phyloP scores from a whole-genome alignment of 2,329 filamentous ascomycete genomes.

The Didymella exigua region DNA sequence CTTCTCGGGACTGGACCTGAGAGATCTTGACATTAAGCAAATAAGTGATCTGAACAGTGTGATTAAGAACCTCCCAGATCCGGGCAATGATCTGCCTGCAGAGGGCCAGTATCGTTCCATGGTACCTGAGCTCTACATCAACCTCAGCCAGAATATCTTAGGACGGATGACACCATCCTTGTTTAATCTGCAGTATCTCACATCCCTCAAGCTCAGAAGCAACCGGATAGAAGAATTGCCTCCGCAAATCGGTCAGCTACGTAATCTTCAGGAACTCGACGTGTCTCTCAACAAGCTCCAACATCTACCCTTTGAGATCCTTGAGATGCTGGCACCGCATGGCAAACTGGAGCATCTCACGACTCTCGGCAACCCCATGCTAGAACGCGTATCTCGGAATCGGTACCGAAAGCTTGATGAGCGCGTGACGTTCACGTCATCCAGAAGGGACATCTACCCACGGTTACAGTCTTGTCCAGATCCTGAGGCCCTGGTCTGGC shows the following conservation, averaged over 20 bases:
- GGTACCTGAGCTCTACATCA: slow-evolving; percentile 32
- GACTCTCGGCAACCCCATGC: slow-evolving; percentile 23
- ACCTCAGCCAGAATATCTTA: slow-evolving; percentile 32
- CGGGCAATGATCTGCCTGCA: slow-evolving; percentile 31
- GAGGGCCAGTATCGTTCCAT: slow-evolving; percentile 41
- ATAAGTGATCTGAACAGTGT: slow-evolving; percentile 35
- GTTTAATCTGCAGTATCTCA: slow-evolving; percentile 36
- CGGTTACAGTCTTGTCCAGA: slow-evolving; percentile 2
- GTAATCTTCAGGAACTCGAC: slow-evolving; percentile 28
- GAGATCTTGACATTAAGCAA: slow-evolving; percentile 32
- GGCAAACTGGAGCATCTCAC: slow-evolving; percentile 22
- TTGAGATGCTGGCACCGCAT: slow-evolving; percentile 23
- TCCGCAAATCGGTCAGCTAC: slow-evolving; percentile 30
- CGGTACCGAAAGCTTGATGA: slow-evolving; percentile 6
- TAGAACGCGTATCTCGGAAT: slow-evolving; percentile 12
- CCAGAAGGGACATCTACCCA: background rate
- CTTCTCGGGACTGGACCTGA: slow-evolving; percentile 20
- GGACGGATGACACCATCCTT: slow-evolving; percentile 27
- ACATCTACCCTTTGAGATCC: slow-evolving; percentile 35
- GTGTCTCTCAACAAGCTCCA: slow-evolving; percentile 32
- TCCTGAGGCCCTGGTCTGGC: slow-evolving; percentile 21
- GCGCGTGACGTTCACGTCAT: slow-evolving; percentile 1
- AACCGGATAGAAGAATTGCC: slow-evolving; percentile 39
- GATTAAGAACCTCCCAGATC: slow-evolving; percentile 31
- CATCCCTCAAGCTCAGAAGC: slow-evolving; percentile 27